Evolutionary conservation across 176 grass and related monocot genomes (phyloP).

Genomic region (Oryza rufipogon): DNA sequence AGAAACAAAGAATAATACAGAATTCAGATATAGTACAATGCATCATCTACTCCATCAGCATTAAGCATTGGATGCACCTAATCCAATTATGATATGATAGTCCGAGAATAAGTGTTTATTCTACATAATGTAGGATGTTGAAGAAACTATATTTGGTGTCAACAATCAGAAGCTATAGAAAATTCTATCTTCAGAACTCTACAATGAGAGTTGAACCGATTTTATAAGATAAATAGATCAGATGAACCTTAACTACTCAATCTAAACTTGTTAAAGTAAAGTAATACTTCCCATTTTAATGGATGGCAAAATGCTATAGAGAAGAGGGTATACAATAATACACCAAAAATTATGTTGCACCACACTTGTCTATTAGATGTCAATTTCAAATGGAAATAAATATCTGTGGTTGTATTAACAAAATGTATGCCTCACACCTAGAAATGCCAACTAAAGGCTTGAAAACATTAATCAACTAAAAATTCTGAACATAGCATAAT

Average conservation of each 20-base stretch:
- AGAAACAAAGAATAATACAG: constrained; percentile 16
- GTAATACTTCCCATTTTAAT: background rate
- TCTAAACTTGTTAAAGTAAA: constrained; percentile 20
- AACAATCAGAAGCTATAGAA: background rate
- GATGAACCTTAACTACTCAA: constrained; percentile 1
- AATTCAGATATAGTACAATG: background rate
- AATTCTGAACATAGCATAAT: background rate
- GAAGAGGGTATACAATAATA: background rate
- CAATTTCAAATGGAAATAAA: constrained; percentile 6
- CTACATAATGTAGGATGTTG: constrained; percentile 12
- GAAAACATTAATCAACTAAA: constrained; percentile 27
- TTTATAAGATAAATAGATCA: background rate
- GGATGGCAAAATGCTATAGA: background rate
- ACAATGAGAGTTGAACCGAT: background rate
- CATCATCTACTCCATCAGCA: background rate
- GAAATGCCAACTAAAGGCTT: constrained; percentile 28
- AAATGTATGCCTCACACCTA: background rate
- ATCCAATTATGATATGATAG: background rate
- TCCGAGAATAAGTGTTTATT: background rate
- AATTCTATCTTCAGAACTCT: background rate
- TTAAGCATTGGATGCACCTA: background rate
- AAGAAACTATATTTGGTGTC: background rate
- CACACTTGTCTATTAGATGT: background rate
- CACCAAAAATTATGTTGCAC: background rate
- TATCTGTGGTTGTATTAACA: background rate